Base-by-base conservation (phyloP, 495 filamentous ascomycete species). In the Aspergillus funiculosus region DNA sequence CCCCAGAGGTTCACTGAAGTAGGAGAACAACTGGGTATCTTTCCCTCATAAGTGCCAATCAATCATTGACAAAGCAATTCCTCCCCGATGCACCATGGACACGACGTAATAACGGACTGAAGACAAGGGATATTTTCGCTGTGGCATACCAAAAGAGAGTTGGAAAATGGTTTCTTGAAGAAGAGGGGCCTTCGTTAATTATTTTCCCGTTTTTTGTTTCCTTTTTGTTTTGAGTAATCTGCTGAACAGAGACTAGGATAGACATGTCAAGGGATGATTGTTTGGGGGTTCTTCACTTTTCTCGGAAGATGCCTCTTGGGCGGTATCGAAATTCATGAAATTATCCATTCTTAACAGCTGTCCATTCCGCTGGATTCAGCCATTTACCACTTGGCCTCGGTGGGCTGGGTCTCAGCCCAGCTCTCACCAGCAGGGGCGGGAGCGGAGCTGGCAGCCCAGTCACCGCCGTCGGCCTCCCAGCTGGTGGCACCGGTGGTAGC, bases 41-140 rank as follows among this genome's bases (percentile, higher is more conserved):
- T 95, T 95, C 89, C 89, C 87, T 95, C 89, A 83, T 95, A 74
- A 92, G 87, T 79, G 79, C 81, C 70, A 68, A 77, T 74, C 74
- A 82, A 76, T 77, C 55, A 53, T 71, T 72, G 66, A 57, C 63
- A 54, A 61, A 56, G 61, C 63, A 61, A 70, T 70, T 63, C 65
- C 65, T 68, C 65, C 63, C 62, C 56, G 61, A 62, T 65, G 60
- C 54, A 54, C 41, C 54, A 55, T 46, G 39, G 42, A 39, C 44
- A 53, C 50, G 46, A 50, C 51, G 45, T 48, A 58, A 53, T 32
- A 56, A 47, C 39, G 40, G 38, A 44, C 24, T 48, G 35, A 43
- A 52, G 18, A 29, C 35, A 47, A 49, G 42, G 48, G 28, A 36
- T 30, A 24, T 43, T 35, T 46, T 36, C 32, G 48, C 42, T 41